Percentiles rank a stretch among this genome's conserved stretches.
Conservation (phyloP, 495 filamentous ascomycete species). For the Darksidea phi region DNA sequence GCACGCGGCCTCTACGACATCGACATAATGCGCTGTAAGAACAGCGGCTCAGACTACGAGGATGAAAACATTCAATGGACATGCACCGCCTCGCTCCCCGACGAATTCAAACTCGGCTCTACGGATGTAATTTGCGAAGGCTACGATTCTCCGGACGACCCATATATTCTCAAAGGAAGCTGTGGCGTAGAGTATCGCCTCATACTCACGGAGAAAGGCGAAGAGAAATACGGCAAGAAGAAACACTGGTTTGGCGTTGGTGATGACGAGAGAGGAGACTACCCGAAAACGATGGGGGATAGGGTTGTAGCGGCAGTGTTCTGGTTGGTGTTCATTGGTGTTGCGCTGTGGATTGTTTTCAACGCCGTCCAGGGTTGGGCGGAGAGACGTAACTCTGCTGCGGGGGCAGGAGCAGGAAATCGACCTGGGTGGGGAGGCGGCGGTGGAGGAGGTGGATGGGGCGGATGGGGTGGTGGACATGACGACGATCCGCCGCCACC, state of each 20-base stretch:
- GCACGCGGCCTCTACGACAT: constrained; percentile 63
- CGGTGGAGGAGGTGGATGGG: constrained; percentile 48
- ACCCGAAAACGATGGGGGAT: constrained; percentile 13
- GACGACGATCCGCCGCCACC: constrained; percentile 61
- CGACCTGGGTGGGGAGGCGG: constrained; percentile 40
- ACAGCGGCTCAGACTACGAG: constrained; percentile 60
- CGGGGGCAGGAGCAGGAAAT: constrained; percentile 27
- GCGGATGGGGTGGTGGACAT: constrained; percentile 39
- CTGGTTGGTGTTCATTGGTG: constrained; percentile 46
- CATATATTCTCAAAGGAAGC: constrained; percentile 80
- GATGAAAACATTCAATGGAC: constrained; percentile 72
- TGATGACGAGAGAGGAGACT: constrained; percentile 14
- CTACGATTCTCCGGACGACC: constrained; percentile 70
- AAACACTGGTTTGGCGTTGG: constrained; percentile 23
- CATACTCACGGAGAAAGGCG: constrained; percentile 75
- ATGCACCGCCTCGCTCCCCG: constrained; percentile 74
- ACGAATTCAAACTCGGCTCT: constrained; percentile 80
- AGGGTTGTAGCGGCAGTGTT: constrained; percentile 34
- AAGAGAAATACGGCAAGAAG: constrained; percentile 56
- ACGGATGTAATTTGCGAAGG: constrained; percentile 96
- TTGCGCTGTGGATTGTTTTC: constrained; percentile 55
- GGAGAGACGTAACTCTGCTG: not conserved
- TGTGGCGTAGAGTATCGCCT: constrained; percentile 93
- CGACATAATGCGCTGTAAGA: constrained; percentile 84
- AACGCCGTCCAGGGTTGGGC: constrained; percentile 41